phyloP scores from a whole-genome alignment of 2,329 filamentous ascomycete genomes.

The Cladosporium sp. region DNA sequence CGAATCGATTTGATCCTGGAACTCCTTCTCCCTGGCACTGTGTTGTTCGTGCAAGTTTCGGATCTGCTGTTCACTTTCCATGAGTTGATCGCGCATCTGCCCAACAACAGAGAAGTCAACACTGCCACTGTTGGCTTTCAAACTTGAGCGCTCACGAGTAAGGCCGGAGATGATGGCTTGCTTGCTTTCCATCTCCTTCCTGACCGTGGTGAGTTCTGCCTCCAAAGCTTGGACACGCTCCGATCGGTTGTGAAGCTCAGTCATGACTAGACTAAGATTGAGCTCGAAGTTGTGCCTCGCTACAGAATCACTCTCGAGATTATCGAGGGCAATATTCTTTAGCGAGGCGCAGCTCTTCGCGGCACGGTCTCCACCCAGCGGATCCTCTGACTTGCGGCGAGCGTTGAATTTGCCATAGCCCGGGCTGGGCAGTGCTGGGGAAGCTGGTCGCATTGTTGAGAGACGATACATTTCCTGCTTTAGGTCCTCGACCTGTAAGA shows the following conservation, averaged over 20 bases:
- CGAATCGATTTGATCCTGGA: conserved; percentile 65
- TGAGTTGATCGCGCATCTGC: conserved; percentile 79
- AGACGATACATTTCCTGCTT: conserved; percentile 80
- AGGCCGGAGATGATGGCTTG: conserved; percentile 92
- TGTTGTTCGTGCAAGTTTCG: conserved; percentile 68
- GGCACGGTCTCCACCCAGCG: conserved; percentile 61
- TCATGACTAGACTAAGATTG: conserved; percentile 86
- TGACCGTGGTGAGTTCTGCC: conserved; percentile 72
- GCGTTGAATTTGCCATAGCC: conserved; percentile 53
- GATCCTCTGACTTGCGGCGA: conserved; percentile 31
- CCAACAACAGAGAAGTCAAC: conserved; percentile 90
- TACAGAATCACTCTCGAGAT: conserved; percentile 77
- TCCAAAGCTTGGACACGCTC: conserved; percentile 90
- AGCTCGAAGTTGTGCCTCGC: conserved; percentile 88
- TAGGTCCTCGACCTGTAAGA: conserved; percentile 85
- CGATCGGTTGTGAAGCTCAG: conserved; percentile 79
- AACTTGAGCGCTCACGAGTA: conserved; percentile 85
- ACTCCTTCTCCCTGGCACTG: conserved; percentile 67
- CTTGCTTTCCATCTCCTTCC: conserved; percentile 96
- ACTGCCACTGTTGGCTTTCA: conserved; percentile 64
- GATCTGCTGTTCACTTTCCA: conserved; percentile 78
- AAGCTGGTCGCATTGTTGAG: conserved; percentile 18
- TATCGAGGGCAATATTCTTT: conserved; percentile 80
- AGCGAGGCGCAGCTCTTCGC: conserved; percentile 87
- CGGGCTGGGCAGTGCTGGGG: conserved; percentile 12